Evolutionary conservation across 2,329 filamentous ascomycete genomes (phyloP).

Genomic region (Aspergillus sp.): DNA sequence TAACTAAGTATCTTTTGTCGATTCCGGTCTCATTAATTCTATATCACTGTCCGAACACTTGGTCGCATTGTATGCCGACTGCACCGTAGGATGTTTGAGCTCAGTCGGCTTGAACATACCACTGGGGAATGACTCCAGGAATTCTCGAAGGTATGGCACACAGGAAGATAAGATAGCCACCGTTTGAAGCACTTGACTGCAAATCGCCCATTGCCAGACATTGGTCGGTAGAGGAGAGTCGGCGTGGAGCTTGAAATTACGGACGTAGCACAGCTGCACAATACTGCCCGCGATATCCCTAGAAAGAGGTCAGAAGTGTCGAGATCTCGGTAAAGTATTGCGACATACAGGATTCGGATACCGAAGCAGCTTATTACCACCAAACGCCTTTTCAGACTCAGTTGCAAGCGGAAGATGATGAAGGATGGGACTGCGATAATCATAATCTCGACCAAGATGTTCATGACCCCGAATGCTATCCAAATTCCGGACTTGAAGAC

Average conservation of each 20-base stretch:
- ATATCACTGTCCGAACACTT: not conserved
- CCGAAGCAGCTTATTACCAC: conserved; percentile 9
- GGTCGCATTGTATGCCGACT: not conserved
- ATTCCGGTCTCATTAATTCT: not conserved
- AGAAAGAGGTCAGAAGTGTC: not conserved
- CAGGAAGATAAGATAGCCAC: conserved; percentile 7
- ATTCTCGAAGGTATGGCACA: conserved; percentile 12
- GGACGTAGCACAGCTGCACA: not conserved
- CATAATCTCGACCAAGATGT: not conserved
- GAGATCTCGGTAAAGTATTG: not conserved
- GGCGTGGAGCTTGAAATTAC: not conserved
- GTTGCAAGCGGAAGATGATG: conserved; percentile 1
- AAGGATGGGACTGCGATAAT: not conserved
- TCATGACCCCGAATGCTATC: not conserved
- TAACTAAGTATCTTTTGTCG: not conserved
- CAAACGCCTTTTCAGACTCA: not conserved
- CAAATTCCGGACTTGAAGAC: not conserved
- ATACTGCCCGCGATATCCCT: conserved; percentile 1
- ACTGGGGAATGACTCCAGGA: conserved; percentile 8
- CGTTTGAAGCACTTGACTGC: conserved; percentile 9
- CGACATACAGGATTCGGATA: not conserved
- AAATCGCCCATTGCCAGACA: conserved; percentile 8
- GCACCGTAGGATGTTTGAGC: too few species aligned
- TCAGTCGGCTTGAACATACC: conserved; percentile 4
- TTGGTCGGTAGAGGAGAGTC: not conserved